Evolutionary conservation across 768 basidiomycete genomes (phyloP).

Genomic region (Rhodocollybia butyracea): DNA sequence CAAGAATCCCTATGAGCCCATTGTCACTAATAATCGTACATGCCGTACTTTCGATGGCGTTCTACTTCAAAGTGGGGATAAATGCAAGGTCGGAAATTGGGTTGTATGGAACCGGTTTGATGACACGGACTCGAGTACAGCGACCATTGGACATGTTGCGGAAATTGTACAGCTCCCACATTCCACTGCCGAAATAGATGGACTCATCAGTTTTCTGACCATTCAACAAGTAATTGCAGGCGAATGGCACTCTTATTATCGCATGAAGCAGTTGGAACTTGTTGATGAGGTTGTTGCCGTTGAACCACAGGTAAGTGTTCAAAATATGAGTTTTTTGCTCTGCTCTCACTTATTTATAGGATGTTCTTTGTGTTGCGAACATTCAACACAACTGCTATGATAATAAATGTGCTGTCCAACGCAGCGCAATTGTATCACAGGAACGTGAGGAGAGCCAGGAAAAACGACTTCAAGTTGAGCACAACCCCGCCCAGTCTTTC

Average conservation of each 20-base stretch:
- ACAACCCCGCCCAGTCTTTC: neutral
- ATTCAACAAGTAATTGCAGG: neutral
- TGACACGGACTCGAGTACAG: neutral
- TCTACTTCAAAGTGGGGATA: neutral
- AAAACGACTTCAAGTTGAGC: neutral
- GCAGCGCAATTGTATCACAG: neutral
- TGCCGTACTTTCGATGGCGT: neutral
- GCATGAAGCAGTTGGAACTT: neutral
- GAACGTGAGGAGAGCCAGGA: neutral
- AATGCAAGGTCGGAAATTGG: neutral
- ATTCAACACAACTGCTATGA: slow-evolving; percentile 1
- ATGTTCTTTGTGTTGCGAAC: neutral
- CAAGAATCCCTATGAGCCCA: neutral
- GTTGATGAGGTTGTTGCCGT: neutral
- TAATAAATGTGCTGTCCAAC: neutral
- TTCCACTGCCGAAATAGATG: neutral
- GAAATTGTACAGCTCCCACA: neutral
- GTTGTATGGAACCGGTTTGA: neutral
- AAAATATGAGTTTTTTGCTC: neutral
- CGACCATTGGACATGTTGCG: neutral
- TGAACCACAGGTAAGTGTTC: neutral
- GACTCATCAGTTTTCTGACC: neutral
- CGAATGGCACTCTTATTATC: neutral
- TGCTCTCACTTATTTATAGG: neutral
- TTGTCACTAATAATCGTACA: neutral